Evolutionary conservation across 805 yeast genomes (phyloP), one percentile per base, ranked within the genome.

Genomic region (Barnettozyma wickerhamii): DNA sequence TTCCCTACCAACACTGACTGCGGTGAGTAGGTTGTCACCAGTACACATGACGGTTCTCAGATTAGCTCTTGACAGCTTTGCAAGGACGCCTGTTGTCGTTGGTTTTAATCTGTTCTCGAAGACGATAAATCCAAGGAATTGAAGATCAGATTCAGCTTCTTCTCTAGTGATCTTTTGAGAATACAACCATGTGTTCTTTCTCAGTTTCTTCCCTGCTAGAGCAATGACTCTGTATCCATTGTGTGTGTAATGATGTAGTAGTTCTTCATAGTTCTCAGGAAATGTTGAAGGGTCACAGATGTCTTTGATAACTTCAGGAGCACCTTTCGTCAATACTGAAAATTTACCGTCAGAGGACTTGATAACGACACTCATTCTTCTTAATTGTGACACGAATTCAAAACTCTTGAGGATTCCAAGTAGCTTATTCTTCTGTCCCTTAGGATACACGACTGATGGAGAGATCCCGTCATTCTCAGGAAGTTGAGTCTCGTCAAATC

Each of bases 201-300:
- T 68, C 39, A 71, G 48, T 4, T 59, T 58, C 55, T 83, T 87
- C 37, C 79, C 74, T 1, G 96, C 98, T 60, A 95, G 83, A 0
- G 96, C 98, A 63, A 93, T 93, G 2, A 93, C 97, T 56, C 99
- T 79, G 59, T 81, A 88, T 1, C 99, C 99, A 36, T 80, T 77
- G 58, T 89, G 98, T 0, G 99, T 93, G 59, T 93, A 93, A 43
- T 81, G 72, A 53, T 88, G 83, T 27, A 93, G 68, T 18, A 84
- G 58, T 26, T 83, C 84, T 19, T 83, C 81, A 58, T 75, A 93
- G 53, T 89, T 76, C 2, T 61, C 56, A 1, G 99, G 99, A 36
- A 93, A 63, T 0, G 89, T 67, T 15, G 73, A 77, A 2, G 82
- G 77, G 13, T 68, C 65, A 63, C 99, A 93, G 23, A 93, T 77